Evolutionary conservation across 148 eudicot genomes (phyloP), one percentile per base, ranked within the genome.

Genomic region (Polygonum aviculare): DNA sequence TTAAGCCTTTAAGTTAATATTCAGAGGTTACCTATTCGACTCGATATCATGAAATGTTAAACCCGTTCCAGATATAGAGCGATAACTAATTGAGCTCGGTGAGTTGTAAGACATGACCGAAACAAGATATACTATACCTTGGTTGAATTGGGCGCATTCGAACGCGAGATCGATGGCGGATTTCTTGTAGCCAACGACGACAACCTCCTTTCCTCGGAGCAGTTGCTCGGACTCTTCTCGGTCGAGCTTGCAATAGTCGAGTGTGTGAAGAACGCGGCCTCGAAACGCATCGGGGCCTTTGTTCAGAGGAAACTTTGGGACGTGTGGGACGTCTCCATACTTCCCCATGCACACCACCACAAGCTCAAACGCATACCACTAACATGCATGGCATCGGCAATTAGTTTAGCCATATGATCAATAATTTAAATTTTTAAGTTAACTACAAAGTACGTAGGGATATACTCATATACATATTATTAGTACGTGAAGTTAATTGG

Each of bases 141-240:
- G 90, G 74, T 95, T 95, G 52, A 92, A 92, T 83, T 87, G 75
- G 12, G 98, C 98, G 78, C 98, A 95, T 85, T 95, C 98, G 18
- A 85, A 82, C 59, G 98, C 98, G 12, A 95, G 83, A 82, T 95
- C 98, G 71, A 95, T 95, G 14, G 91, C 98, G 4, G 98, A 92
- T 85, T 95, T 95, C 80, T 92, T 95, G 85, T 89, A 95, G 49
- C 98, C 98, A 65, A 95, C 79, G 51, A 95, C 78, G 0, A 88
- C 98, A 49, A 92, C 97, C 78, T 87, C 92, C 72, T 92, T 92
- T 22, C 90, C 98, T 76, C 78, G 78, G 22, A 95, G 70, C 8
- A 95, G 84, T 47, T 79, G 52, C 31, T 83, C 78, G 71, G 91
- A 78, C 50, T 84, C 94, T 22, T 89, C 88, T 35, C 80, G 50